phyloP scores from a whole-genome alignment of 148 eudicot species.

The Diospyros lotus region DNA sequence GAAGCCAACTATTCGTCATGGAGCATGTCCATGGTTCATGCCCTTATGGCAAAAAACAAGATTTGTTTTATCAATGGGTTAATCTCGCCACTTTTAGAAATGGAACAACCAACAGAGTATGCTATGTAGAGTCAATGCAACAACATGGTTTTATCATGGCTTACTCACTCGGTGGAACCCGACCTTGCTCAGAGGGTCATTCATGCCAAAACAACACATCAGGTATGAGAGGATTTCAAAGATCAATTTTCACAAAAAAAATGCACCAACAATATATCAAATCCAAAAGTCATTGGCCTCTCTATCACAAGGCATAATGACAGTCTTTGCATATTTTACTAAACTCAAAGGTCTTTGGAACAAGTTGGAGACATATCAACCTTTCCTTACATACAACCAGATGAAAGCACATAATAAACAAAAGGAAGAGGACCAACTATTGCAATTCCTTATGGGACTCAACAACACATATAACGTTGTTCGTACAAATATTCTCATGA shows the following conservation, averaged over 20 bases:
- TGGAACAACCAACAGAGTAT: background rate
- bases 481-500: slow-evolving; percentile 11
- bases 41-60: slow-evolving; percentile 13
- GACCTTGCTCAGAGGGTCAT: background rate
- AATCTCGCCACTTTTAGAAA: background rate
- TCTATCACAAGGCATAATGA: slow-evolving; percentile 14
- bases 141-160: slow-evolving; percentile 13
- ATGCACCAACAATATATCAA: slow-evolving; percentile 5
- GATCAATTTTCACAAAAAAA: too few relatives aligned
- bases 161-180: slow-evolving; percentile 7
- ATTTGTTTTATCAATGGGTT: slow-evolving; percentile 1
- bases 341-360: slow-evolving; percentile 16
- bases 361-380: slow-evolving; percentile 5
- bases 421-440: slow-evolving; percentile 7
- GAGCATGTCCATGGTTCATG: slow-evolving; percentile 10
- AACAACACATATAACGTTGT: slow-evolving; percentile 11
- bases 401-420: slow-evolving; percentile 7
- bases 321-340: slow-evolving; percentile 11
- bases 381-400: slow-evolving; percentile 5
- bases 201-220: slow-evolving; percentile 4
- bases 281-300: slow-evolving; percentile 13
- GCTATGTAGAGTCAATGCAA: slow-evolving; percentile 12
- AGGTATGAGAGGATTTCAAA: slow-evolving; percentile 8
- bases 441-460: slow-evolving; percentile 11
- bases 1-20: background rate